Percentiles rank a stretch among this genome's conserved stretches.
These are phyloP conservation scores for Ilex paraguariensis DNA, from an alignment of 305 asterid species.

Conservation along the genomic window DNA sequence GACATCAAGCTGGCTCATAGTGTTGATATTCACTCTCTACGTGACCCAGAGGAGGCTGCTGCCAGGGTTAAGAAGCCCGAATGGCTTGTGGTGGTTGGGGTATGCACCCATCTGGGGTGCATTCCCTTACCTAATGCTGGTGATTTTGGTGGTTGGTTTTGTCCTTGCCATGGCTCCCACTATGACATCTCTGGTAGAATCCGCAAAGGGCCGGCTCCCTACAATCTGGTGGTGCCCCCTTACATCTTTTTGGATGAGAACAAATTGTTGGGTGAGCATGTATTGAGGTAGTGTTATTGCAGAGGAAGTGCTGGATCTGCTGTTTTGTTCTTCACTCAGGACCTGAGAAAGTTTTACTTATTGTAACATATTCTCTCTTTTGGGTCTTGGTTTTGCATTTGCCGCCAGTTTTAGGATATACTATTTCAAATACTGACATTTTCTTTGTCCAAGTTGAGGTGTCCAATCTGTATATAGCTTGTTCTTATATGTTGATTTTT, in stretches of 20 bases:
- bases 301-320: slow-evolving; percentile 14
- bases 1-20: slow-evolving; percentile 68
- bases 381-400: not conserved
- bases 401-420: not conserved
- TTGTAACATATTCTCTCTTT: not conserved
- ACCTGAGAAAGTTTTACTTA: not conserved
- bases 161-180: slow-evolving; percentile 91
- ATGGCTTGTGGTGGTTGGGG: slow-evolving; percentile 80
- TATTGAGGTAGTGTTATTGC: not conserved
- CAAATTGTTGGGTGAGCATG: slow-evolving; percentile 61
- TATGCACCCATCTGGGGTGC: slow-evolving; percentile 84
- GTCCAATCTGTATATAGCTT: no score
- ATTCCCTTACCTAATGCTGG: slow-evolving; percentile 90
- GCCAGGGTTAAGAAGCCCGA: slow-evolving; percentile 79
- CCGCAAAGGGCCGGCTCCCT: slow-evolving; percentile 79
- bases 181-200: slow-evolving; percentile 83
- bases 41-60: slow-evolving; percentile 79
- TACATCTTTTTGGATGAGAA: slow-evolving; percentile 72
- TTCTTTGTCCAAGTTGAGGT: no score
- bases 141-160: slow-evolving; percentile 86
- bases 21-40: slow-evolving; percentile 55
- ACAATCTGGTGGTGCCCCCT: slow-evolving; percentile 77
- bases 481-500: no score
- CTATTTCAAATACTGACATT: no score
- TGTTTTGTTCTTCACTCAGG: slow-evolving; percentile 3